Percentiles rank a stretch among this genome's conserved stretches.
These are phyloP conservation scores for Citrullus mucosospermus DNA, from an alignment of 306 rosid genomes.

Conservation along the genomic window DNA sequence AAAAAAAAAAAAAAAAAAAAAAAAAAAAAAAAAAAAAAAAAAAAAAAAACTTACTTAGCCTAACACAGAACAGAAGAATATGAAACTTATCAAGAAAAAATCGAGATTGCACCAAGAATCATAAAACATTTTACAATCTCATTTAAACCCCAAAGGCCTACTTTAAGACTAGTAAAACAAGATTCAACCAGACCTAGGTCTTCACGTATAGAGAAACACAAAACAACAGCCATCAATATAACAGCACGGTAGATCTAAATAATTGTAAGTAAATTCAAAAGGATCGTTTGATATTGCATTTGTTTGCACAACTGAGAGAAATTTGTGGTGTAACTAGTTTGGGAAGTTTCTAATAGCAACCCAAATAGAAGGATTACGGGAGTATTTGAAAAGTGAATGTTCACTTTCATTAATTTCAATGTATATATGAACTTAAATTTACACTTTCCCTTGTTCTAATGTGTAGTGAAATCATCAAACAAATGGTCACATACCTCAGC, in stretches of 20 bases:
- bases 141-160: not conserved
- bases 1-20: too few species aligned
- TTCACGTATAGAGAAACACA: not conserved
- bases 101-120: not conserved
- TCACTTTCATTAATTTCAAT: not conserved
- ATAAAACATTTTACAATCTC: not conserved
- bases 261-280: not conserved
- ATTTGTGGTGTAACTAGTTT: not conserved
- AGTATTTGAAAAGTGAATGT: not conserved
- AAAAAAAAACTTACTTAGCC: not conserved
- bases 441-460: not conserved
- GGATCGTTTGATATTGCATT: not conserved
- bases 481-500: conserved; percentile 55
- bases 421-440: not conserved
- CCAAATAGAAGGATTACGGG: not conserved
- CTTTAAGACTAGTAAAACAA: not conserved
- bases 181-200: not conserved
- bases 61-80: not conserved
- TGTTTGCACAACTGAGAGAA: not conserved
- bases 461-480: not conserved
- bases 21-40: too few species aligned
- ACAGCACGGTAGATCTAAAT: not conserved
- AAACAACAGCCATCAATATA: not conserved
- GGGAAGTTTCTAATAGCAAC: not conserved
- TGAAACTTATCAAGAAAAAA: not conserved